Evolutionary conservation across 345 rosid genomes (phyloP), one percentile per base, ranked within the genome.

Genomic region (Gossypium thurberi): DNA sequence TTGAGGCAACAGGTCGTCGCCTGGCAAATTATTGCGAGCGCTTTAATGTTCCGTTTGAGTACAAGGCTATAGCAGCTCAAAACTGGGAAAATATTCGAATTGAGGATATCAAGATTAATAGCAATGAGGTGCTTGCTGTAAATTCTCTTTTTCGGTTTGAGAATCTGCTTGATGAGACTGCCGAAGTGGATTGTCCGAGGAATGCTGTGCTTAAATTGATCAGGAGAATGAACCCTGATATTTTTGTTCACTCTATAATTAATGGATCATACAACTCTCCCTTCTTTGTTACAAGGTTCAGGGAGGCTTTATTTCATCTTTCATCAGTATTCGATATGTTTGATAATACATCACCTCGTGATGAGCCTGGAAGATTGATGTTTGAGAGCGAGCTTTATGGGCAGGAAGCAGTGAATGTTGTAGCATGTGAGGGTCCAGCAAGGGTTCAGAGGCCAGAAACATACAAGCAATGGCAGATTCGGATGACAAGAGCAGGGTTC

Each of bases 381-480:
- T 65, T 81, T 52, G 98, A 92, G 84, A 74, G 81, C 5, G 95
- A 88, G 81, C 75, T 89, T 57, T 87, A 77, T 33, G 92, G 96
- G 61, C 82, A 86, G 63, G 96, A 86, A 65, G 87, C 82, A 14
- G 72, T 89, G 84, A 94, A 90, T 12, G 90, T 84, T 18, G 79
- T 92, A 51, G 97, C 98, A 0, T 94, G 92, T 44, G 98, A 94
- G 83, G 97, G 97, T 4, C 15, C 57, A 3, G 93, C 86, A 51
- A 87, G 98, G 82, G 82, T 84, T 0, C 91, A 87, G 75, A 89
- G 98, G 81, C 98, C 97, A 0, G 98, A 90, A 86, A 85, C 88
- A 6, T 90, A 87, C 79, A 90, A 85, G 86, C 93, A 87, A 64
- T 90, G 98, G 98, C 92, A 89, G 51, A 81, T 17, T 26, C 85